Conservation (phyloP, 306 rosid species). For the Fragaria nilgerrensis region DNA sequence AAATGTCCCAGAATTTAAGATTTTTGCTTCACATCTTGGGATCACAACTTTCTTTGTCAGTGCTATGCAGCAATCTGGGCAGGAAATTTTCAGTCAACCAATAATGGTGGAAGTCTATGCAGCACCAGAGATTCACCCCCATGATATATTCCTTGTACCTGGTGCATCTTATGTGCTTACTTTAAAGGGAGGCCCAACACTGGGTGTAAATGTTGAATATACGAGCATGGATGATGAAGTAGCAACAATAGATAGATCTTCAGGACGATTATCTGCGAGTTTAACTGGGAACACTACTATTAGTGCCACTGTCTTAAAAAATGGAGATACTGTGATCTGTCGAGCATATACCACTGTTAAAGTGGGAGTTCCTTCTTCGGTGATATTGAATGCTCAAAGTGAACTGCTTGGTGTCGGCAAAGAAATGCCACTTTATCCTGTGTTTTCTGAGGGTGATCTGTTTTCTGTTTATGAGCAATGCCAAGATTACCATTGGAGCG, state of each 20-base stretch:
- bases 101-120: constrained; percentile 88
- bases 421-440: constrained; percentile 79
- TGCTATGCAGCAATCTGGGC: constrained; percentile 60
- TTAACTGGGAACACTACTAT: constrained; percentile 72
- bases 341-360: constrained; percentile 56
- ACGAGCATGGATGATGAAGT: constrained; percentile 56
- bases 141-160: constrained; percentile 69
- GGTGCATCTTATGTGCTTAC: constrained; percentile 84
- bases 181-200: constrained; percentile 82
- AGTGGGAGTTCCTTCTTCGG: constrained; percentile 73
- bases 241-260: constrained; percentile 63
- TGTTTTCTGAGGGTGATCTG: constrained; percentile 76
- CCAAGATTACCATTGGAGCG: constrained; percentile 77
- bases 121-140: constrained; percentile 70
- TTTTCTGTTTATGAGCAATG: constrained; percentile 91
- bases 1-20: constrained; percentile 52
- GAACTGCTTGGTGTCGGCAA: constrained; percentile 77
- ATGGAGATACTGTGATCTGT: constrained; percentile 56
- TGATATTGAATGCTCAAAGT: constrained; percentile 69
- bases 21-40: constrained; percentile 70
- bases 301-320: constrained; percentile 51
- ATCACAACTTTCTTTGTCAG: constrained; percentile 78
- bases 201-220: constrained; percentile 66
- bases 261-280: constrained; percentile 64
- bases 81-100: constrained; percentile 59